Evolutionary conservation across 1,284 basidiomycete species (phyloP).

Genomic region (Rhodotorula sp.): DNA sequence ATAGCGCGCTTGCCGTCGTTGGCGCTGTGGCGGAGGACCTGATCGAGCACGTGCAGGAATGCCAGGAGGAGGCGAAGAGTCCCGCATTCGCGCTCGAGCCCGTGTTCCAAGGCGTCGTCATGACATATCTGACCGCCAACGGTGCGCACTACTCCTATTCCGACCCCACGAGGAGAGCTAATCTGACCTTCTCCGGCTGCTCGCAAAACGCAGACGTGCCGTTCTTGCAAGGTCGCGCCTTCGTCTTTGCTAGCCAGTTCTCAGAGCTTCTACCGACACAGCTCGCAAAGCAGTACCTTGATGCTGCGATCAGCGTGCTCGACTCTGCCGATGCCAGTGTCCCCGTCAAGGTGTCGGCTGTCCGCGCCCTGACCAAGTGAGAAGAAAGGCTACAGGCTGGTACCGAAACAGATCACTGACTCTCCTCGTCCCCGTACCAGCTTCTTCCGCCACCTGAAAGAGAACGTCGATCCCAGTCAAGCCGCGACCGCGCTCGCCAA

Average conservation of each 20-base stretch:
- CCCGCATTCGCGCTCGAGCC: slow-evolving; percentile 73
- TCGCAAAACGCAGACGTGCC: slow-evolving; percentile 61
- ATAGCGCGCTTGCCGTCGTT: slow-evolving; percentile 66
- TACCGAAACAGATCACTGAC: no score
- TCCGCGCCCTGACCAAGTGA: slow-evolving; percentile 86
- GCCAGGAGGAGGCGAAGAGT: slow-evolving; percentile 59
- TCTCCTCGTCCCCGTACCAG: slow-evolving; percentile 30
- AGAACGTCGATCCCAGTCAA: slow-evolving; percentile 60
- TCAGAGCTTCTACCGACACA: slow-evolving; percentile 68
- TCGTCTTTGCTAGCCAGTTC: slow-evolving; percentile 91
- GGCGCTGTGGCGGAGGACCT: slow-evolving; percentile 78
- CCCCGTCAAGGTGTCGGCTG: slow-evolving; percentile 88
- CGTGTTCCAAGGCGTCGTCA: slow-evolving; percentile 74
- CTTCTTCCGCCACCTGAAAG: slow-evolving; percentile 55
- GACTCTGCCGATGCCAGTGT: slow-evolving; percentile 67
- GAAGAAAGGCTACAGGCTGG: slow-evolving; percentile 37
- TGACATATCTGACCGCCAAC: slow-evolving; percentile 65
- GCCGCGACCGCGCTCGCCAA: slow-evolving; percentile 74
- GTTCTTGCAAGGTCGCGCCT: slow-evolving; percentile 89
- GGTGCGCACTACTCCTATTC: slow-evolving; percentile 52
- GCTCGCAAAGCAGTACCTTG: slow-evolving; percentile 76
- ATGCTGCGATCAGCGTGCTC: slow-evolving; percentile 80
- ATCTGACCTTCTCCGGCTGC: not conserved
- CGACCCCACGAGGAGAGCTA: not conserved
- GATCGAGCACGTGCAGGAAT: slow-evolving; percentile 71